Conservation (phyloP, 2,329 filamentous ascomycete genomes). For the Botrytis aclada region DNA sequence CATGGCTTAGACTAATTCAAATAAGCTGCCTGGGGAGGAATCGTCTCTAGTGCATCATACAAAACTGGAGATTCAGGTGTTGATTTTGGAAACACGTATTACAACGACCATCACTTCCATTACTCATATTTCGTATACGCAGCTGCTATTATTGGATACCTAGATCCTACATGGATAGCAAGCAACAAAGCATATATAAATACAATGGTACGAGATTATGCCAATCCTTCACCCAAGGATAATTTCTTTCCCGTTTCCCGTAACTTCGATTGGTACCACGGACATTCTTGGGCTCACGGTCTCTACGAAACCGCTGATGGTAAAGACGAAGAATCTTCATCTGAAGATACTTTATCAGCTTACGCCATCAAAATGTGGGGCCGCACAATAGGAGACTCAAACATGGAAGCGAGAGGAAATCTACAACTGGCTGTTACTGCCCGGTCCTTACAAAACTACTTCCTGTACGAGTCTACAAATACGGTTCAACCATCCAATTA, state of each 20-base stretch:
- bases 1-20: background rate
- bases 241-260: slow-evolving; percentile 77
- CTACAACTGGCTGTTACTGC: slow-evolving; percentile 78
- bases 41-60: slow-evolving; percentile 75
- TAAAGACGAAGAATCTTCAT: slow-evolving; percentile 84
- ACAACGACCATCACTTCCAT: slow-evolving; percentile 74
- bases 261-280: slow-evolving; percentile 84
- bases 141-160: slow-evolving; percentile 75
- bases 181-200: slow-evolving; percentile 79
- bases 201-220: slow-evolving; percentile 74
- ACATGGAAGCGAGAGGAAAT: slow-evolving; percentile 74
- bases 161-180: slow-evolving; percentile 72
- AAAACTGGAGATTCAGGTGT: slow-evolving; percentile 61
- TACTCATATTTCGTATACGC: slow-evolving; percentile 89
- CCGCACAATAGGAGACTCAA: slow-evolving; percentile 66
- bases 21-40: slow-evolving; percentile 67
- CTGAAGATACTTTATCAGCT: slow-evolving; percentile 83
- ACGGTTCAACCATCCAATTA: slow-evolving; percentile 71
- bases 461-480: slow-evolving; percentile 72
- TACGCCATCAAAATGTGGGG: slow-evolving; percentile 94
- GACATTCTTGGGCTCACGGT: slow-evolving; percentile 89
- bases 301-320: slow-evolving; percentile 68
- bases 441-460: slow-evolving; percentile 74
- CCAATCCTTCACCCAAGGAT: slow-evolving; percentile 71
- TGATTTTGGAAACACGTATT: slow-evolving; percentile 89